Evolutionary conservation across 2,329 filamentous ascomycete species (phyloP).

Genomic region (Fusarium sp.): DNA sequence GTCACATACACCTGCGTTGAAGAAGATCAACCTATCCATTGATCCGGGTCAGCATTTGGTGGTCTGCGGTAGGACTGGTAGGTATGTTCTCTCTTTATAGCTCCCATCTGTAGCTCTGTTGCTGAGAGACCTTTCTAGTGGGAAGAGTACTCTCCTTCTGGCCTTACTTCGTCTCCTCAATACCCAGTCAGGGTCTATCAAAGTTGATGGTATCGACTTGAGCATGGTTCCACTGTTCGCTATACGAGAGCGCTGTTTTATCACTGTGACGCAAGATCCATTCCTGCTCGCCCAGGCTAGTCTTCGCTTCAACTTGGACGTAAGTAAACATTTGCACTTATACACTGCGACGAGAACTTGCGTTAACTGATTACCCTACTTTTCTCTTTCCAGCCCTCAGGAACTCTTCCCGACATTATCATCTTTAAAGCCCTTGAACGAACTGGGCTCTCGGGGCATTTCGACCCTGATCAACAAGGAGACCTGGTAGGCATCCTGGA

Average conservation of each 20-base stretch:
- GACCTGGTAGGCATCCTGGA: not conserved
- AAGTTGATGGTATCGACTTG: not conserved
- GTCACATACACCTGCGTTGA: not conserved
- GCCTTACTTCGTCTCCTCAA: not conserved
- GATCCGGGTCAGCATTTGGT: not conserved
- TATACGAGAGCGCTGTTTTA: not conserved
- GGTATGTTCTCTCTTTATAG: not conserved
- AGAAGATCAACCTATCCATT: not conserved
- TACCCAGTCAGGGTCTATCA: not conserved
- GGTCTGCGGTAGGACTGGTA: not conserved
- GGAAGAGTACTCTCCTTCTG: not conserved
- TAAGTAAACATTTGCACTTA: not conserved
- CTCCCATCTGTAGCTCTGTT: fast-evolving
- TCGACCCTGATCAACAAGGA: fast-evolving
- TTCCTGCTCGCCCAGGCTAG: not conserved
- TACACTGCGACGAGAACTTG: not conserved
- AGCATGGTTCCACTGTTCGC: fast-evolving
- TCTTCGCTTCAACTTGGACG: not conserved
- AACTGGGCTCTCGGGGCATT: not conserved
- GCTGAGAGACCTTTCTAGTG: not conserved
- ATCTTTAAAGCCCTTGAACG: not conserved
- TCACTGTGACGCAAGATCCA: not conserved
- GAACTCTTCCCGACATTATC: fast-evolving
- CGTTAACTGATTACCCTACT: fast-evolving
- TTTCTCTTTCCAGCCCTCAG: not conserved